Conservation (phyloP, 331 rosid species). For the Acacia pycnantha region DNA sequence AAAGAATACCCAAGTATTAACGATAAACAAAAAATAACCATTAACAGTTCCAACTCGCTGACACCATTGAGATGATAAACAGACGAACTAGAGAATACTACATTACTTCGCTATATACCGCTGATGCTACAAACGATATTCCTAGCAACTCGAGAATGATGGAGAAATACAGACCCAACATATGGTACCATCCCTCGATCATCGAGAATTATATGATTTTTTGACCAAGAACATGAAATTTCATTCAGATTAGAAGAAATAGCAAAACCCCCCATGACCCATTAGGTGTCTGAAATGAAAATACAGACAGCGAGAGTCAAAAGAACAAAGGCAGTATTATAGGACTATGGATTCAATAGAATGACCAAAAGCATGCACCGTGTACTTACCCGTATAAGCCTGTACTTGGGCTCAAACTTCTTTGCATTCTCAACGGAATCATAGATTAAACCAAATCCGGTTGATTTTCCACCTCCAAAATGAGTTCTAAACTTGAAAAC, state of each 20-base stretch:
- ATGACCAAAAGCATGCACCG: neutral
- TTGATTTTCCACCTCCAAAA: constrained; percentile 97
- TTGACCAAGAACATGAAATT: neutral
- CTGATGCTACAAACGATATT: neutral
- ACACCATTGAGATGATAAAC: neutral
- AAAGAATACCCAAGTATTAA: neutral
- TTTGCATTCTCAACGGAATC: constrained; percentile 87
- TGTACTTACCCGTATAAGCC: constrained; percentile 79
- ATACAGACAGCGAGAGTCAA: neutral
- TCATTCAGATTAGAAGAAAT: neutral
- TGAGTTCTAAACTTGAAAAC: constrained; percentile 89
- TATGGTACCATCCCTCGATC: neutral
- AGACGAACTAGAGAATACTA: neutral
- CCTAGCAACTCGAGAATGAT: neutral
- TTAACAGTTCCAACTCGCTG: neutral
- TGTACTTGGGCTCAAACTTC: constrained; percentile 91
- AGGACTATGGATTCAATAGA: neutral
- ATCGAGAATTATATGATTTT: neutral
- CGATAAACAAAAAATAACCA: neutral
- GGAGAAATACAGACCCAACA: neutral
- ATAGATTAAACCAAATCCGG: constrained; percentile 92
- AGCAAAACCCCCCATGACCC: neutral
- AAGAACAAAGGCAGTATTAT: neutral
- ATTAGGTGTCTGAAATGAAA: neutral
- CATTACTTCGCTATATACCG: neutral